Percentiles rank a stretch among this genome's conserved stretches.
phyloP scores from a whole-genome alignment of 345 rosid species.

The Rhodamnia rubescens region DNA sequence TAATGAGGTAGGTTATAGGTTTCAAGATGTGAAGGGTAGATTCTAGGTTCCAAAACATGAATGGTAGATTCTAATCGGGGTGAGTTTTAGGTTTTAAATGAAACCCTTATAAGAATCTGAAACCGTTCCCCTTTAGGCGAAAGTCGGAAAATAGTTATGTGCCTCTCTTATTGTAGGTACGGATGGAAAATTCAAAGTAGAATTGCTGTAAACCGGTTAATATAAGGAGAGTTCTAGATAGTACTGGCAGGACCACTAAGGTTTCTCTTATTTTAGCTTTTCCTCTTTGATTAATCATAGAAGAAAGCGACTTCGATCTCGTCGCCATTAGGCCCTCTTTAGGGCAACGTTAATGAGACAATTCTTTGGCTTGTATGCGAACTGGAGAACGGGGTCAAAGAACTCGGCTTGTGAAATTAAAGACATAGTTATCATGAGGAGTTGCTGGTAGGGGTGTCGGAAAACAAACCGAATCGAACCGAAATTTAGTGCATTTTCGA shows the following conservation, averaged over 20 bases:
- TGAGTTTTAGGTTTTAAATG: no score
- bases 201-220: background rate
- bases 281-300: background rate
- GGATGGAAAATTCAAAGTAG: background rate
- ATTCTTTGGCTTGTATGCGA: background rate
- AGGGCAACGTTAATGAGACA: no score
- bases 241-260: background rate
- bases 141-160: background rate
- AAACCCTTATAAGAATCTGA: no score
- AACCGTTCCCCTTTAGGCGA: no score
- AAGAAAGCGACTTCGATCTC: background rate
- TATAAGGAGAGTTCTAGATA: background rate
- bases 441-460: background rate
- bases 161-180: background rate
- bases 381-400: background rate
- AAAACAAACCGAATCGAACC: no score
- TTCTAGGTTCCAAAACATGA: no score
- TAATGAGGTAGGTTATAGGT: no score
- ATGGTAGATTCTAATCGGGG: no score
- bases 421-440: background rate
- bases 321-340: background rate
- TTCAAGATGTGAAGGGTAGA: no score
- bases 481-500: no score
- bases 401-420: background rate
- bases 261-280: background rate